phyloP scores from a whole-genome alignment of 495 filamentous ascomycete genomes.

The Lasiosphaeria miniovina region DNA sequence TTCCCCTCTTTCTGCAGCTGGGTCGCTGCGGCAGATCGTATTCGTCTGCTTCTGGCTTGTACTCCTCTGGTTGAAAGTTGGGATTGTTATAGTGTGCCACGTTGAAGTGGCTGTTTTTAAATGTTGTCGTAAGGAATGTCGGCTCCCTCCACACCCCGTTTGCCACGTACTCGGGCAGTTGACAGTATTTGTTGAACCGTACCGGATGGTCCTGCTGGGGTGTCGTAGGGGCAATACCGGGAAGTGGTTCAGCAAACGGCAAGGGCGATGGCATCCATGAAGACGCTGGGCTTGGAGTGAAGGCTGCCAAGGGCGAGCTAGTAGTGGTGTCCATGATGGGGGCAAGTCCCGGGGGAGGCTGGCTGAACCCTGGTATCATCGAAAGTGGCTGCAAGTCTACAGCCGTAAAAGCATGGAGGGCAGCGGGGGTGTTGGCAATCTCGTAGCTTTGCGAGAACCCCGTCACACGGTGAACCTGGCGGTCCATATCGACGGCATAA shows the following conservation, averaged over 20 bases:
- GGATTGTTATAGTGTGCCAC: constrained; percentile 79
- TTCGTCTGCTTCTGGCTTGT: constrained; percentile 43
- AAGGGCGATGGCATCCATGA: constrained; percentile 36
- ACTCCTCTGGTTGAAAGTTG: constrained; percentile 76
- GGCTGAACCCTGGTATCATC: constrained; percentile 44
- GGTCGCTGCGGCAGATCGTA: constrained; percentile 25
- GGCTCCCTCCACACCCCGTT: constrained; percentile 43
- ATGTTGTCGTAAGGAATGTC: constrained; percentile 51
- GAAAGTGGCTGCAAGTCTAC: constrained; percentile 42
- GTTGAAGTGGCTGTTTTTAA: constrained; percentile 69
- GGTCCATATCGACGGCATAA: constrained; percentile 65
- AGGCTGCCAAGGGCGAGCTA: constrained; percentile 33
- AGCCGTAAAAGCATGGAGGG: constrained; percentile 34
- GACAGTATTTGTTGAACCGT: constrained; percentile 47
- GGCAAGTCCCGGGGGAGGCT: constrained; percentile 29
- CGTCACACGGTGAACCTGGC: constrained; percentile 51
- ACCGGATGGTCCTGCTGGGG: constrained; percentile 33
- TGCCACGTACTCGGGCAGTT: constrained; percentile 39
- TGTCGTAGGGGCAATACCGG: constrained; percentile 29
- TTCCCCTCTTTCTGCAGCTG: constrained; percentile 40
- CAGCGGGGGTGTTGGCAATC: constrained; percentile 36
- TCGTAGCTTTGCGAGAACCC: constrained; percentile 40
- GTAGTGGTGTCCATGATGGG: constrained; percentile 20
- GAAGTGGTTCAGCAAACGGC: constrained; percentile 33
- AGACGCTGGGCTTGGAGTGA: constrained; percentile 39